Percentiles rank a stretch among this genome's conserved stretches.
Evolutionary conservation across 2,329 filamentous ascomycete genomes (phyloP).

Genomic region (Fusarium miscanthi): DNA sequence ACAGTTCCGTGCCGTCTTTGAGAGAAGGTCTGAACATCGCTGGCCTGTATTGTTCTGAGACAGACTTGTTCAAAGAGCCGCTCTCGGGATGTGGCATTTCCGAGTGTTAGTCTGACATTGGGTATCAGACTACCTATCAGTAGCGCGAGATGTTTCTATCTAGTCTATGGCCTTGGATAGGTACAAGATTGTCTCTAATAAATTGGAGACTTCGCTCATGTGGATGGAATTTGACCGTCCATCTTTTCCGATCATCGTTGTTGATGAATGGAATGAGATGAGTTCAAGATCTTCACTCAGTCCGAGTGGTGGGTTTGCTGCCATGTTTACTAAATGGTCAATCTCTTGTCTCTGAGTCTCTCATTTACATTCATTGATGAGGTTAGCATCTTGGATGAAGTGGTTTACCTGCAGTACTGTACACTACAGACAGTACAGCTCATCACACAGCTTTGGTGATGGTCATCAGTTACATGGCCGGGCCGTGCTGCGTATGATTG

Average conservation of each 20-base stretch:
- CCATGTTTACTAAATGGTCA: not conserved
- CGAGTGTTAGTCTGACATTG: constrained; percentile 41
- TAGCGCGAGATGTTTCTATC: constrained; percentile 22
- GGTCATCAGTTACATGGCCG: not conserved
- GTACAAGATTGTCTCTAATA: not conserved
- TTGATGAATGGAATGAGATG: constrained; percentile 1
- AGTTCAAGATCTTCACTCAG: not conserved
- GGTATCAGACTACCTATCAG: constrained; percentile 17
- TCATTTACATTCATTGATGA: not conserved
- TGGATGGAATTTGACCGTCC: not conserved
- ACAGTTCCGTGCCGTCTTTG: constrained; percentile 12
- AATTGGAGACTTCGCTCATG: not conserved
- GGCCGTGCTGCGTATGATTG: not conserved
- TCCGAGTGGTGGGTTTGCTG: not conserved
- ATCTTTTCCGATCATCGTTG: constrained; percentile 10
- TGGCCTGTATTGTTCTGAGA: constrained; percentile 45
- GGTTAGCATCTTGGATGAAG: not conserved
- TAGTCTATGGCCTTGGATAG: not conserved
- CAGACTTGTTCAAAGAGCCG: constrained; percentile 35
- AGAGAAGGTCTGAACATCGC: constrained; percentile 6
- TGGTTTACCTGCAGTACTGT: not conserved
- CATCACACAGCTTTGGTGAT: not conserved
- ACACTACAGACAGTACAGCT: not conserved
- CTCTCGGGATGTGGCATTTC: constrained; percentile 49
- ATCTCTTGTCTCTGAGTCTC: not conserved